Conservation (phyloP, 148 eudicot species). For the Chenopodium formosanum region DNA sequence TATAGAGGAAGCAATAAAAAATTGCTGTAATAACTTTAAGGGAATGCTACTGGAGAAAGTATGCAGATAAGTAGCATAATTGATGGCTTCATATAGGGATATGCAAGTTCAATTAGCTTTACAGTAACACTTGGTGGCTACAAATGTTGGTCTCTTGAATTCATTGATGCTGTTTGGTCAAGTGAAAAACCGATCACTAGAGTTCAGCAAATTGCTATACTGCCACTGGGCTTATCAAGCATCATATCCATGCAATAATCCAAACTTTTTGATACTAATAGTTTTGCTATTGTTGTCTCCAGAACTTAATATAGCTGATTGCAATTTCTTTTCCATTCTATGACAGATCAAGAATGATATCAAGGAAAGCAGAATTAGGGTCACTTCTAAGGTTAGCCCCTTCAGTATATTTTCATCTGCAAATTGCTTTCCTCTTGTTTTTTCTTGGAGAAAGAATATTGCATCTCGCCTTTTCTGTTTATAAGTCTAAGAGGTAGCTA, state of each 20-base stretch:
- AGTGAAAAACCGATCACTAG: not conserved
- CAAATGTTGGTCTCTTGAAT: slow-evolving; percentile 7
- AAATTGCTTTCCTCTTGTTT: not conserved
- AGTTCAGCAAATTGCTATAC: too few relatives aligned
- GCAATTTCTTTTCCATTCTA: not conserved
- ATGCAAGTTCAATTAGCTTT: not conserved
- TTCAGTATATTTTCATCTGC: not conserved
- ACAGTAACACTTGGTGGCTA: not conserved
- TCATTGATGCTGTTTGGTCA: not conserved
- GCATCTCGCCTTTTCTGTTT: not conserved
- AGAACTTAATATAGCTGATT: slow-evolving; percentile 1
- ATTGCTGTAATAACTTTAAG: not conserved
- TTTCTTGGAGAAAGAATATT: not conserved
- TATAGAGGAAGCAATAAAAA: not conserved
- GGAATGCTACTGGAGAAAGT: not conserved
- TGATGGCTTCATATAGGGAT: not conserved
- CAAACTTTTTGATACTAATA: not conserved
- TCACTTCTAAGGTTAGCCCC: slow-evolving; percentile 75
- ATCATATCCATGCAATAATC: not conserved
- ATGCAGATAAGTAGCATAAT: not conserved
- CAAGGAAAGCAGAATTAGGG: slow-evolving; percentile 85
- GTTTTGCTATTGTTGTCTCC: not conserved
- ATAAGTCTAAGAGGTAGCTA: not conserved
- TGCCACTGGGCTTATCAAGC: not conserved
- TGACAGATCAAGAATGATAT: slow-evolving; percentile 88